A percentile compares a stretch with the other conserved stretches of the same genome.
Evolutionary conservation across 495 filamentous ascomycete species (phyloP).

Genomic region (Clohesyomyces aquaticus): DNA sequence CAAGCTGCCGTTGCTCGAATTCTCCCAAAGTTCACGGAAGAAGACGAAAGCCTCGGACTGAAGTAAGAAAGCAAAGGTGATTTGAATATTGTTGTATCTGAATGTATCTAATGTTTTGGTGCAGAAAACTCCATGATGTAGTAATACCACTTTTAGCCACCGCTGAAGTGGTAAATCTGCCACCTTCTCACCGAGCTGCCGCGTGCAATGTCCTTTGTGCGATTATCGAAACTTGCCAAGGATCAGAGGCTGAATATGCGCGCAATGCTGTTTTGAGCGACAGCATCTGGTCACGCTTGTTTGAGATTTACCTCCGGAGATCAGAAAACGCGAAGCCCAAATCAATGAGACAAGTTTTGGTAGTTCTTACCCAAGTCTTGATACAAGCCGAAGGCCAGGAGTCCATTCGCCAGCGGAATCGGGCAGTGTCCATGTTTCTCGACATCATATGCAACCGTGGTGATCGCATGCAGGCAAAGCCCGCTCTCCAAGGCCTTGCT

Average conservation of each 20-base stretch:
- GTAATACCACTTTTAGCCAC: conserved; percentile 32
- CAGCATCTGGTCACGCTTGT: conserved; percentile 60
- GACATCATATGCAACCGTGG: conserved; percentile 56
- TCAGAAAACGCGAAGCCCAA: conserved; percentile 75
- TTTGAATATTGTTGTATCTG: neutral
- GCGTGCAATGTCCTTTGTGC: conserved; percentile 47
- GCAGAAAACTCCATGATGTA: conserved; percentile 16
- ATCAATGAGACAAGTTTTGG: conserved; percentile 71
- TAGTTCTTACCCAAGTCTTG: conserved; percentile 45
- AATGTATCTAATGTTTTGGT: neutral
- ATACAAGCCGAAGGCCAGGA: conserved; percentile 1
- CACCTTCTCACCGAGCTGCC: conserved; percentile 43
- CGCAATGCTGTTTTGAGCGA: conserved; percentile 46
- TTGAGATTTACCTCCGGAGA: conserved; percentile 72
- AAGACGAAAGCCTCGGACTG: conserved; percentile 13
- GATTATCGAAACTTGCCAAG: conserved; percentile 42
- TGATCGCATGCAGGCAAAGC: conserved; percentile 62
- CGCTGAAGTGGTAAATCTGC: conserved; percentile 22
- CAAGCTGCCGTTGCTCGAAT: conserved; percentile 2
- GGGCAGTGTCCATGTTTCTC: conserved; percentile 50
- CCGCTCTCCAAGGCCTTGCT: conserved; percentile 63
- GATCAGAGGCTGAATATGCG: conserved; percentile 47
- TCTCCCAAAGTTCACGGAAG: conserved; percentile 15
- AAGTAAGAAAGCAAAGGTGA: conserved; percentile 37
- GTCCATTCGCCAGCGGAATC: conserved; percentile 5